Percentiles rank a stretch among this genome's conserved stretches.
Conservation (phyloP, 2,329 filamentous ascomycete species). For the Beauveria varroae region DNA sequence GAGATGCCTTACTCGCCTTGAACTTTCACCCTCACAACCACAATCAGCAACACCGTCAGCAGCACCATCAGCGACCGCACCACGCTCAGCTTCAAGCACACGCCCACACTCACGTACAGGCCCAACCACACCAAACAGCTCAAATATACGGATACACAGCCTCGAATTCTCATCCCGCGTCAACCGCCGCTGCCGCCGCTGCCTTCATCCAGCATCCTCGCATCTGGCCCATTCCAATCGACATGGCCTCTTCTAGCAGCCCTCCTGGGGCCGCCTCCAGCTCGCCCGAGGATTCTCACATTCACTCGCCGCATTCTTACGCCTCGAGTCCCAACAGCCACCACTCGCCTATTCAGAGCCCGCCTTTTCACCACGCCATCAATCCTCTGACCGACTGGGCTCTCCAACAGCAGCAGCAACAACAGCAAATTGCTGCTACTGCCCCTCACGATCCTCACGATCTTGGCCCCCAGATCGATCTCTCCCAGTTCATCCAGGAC, state of each 20-base stretch:
- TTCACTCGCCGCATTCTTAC: slow-evolving; percentile 41
- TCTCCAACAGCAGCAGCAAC: slow-evolving; percentile 47
- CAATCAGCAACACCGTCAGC: slow-evolving; percentile 38
- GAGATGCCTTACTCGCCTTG: slow-evolving; percentile 55
- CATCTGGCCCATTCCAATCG: slow-evolving; percentile 45
- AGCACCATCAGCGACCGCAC: slow-evolving; percentile 28
- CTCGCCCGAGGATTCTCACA: slow-evolving; percentile 43
- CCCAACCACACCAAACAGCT: not conserved
- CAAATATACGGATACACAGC: slow-evolving; percentile 6
- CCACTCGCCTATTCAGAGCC: slow-evolving; percentile 42
- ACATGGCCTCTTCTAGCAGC: slow-evolving; percentile 38
- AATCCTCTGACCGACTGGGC: slow-evolving; percentile 56
- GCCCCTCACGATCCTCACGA: slow-evolving; percentile 21
- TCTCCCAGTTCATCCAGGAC: slow-evolving; percentile 50
- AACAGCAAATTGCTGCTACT: slow-evolving; percentile 18
- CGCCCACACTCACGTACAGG: not conserved
- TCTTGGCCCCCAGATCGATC: slow-evolving; percentile 33
- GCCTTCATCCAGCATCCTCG: slow-evolving; percentile 30
- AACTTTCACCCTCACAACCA: slow-evolving; percentile 53
- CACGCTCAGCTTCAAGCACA: slow-evolving; percentile 8
- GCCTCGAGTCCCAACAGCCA: slow-evolving; percentile 46
- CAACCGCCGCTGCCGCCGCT: slow-evolving; percentile 19
- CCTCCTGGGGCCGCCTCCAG: slow-evolving; percentile 38
- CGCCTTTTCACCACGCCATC: slow-evolving; percentile 44
- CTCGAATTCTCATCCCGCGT: not conserved